These are phyloP conservation scores for Amphibolis antarctica DNA, from an alignment of 106 monocot species.

Conservation along the genomic window DNA sequence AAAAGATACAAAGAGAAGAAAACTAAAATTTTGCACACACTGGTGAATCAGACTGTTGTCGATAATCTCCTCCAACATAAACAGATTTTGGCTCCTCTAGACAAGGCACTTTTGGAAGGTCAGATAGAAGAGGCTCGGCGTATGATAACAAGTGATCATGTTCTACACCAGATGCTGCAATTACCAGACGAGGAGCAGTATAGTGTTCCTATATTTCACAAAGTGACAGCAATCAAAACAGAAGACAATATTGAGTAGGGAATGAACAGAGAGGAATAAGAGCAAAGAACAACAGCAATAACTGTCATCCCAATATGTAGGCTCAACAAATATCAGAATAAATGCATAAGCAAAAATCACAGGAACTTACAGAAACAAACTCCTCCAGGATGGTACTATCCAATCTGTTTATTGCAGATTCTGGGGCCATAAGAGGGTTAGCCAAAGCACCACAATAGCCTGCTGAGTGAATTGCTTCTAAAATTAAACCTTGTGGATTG, in stretches of 20 bases:
- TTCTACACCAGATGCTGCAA: slow-evolving; percentile 75
- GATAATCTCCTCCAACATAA: slow-evolving; percentile 65
- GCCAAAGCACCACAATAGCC: slow-evolving; percentile 68
- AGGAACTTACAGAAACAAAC: slow-evolving; percentile 51
- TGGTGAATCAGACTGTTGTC: slow-evolving; percentile 53
- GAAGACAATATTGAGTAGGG: neutral
- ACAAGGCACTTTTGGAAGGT: slow-evolving; percentile 37
- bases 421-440: slow-evolving; percentile 57
- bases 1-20: neutral
- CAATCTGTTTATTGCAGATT: slow-evolving; percentile 45
- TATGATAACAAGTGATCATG: slow-evolving; percentile 62
- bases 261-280: neutral
- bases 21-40: slow-evolving; percentile 9
- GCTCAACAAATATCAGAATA: too few relatives aligned
- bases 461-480: slow-evolving; percentile 72
- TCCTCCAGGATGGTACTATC: slow-evolving; percentile 36
- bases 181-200: slow-evolving; percentile 54
- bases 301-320: too few relatives aligned
- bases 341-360: neutral
- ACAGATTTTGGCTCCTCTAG: slow-evolving; percentile 53
- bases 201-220: slow-evolving; percentile 48
- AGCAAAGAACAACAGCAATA: too few relatives aligned
- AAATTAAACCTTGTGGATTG: slow-evolving; percentile 56
- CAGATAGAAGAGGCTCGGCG: slow-evolving; percentile 55
- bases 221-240: slow-evolving; percentile 1